A percentile compares a stretch with the other conserved stretches of the same genome.
phyloP scores from a whole-genome alignment of 345 rosid species.

The Cardiospermum halicacabum region DNA sequence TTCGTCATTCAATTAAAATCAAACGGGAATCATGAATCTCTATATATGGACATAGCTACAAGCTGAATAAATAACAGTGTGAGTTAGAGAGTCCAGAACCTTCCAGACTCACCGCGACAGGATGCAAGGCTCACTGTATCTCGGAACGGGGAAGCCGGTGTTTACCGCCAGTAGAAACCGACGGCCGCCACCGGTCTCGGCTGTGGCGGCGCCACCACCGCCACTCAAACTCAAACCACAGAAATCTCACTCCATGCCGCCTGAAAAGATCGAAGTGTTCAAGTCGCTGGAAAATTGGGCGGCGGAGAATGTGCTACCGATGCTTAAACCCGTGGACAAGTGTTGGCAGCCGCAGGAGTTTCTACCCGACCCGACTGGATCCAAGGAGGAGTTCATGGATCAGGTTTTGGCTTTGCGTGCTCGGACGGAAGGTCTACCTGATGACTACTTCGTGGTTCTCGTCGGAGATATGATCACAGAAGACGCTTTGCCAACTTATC shows the following conservation, averaged over 20 bases:
- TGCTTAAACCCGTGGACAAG: slow-evolving; percentile 64
- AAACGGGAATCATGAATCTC: background rate
- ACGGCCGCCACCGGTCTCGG: slow-evolving; percentile 7
- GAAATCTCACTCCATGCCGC: slow-evolving; percentile 57
- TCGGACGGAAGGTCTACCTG: slow-evolving; percentile 49
- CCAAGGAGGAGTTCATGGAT: slow-evolving; percentile 43
- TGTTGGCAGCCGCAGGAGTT: slow-evolving; percentile 70
- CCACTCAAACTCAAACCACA: slow-evolving; percentile 26
- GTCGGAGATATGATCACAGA: slow-evolving; percentile 88
- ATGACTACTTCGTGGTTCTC: slow-evolving; percentile 69
- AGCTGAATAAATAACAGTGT: background rate
- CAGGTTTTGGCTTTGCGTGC: slow-evolving; percentile 51
- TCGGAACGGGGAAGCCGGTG: slow-evolving; percentile 10
- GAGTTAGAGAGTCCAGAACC: background rate
- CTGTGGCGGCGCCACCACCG: slow-evolving; percentile 31
- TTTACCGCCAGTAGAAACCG: slow-evolving; percentile 9
- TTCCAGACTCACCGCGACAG: background rate
- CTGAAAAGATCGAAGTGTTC: slow-evolving; percentile 57
- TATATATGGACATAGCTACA: background rate
- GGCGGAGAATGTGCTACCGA: slow-evolving; percentile 34
- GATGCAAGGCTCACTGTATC: slow-evolving; percentile 39
- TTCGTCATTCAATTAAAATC: background rate
- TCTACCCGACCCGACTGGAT: slow-evolving; percentile 43
- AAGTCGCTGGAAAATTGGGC: slow-evolving; percentile 69
- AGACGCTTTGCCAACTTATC: slow-evolving; percentile 74